phyloP scores from a whole-genome alignment of 352 stramenopile species.

The Peronospora farinosa region DNA sequence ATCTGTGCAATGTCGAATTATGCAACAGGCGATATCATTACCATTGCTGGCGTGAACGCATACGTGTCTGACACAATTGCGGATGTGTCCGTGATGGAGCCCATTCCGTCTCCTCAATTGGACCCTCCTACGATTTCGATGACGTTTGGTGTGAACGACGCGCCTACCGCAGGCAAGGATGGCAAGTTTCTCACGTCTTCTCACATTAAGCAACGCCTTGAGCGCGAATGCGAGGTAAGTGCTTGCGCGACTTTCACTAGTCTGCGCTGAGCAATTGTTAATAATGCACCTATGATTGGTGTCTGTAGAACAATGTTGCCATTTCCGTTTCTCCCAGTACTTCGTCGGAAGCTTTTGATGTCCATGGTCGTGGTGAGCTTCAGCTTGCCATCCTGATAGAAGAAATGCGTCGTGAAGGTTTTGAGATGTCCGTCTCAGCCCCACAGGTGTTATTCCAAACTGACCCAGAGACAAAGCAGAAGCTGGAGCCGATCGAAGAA shows the following conservation, averaged over 20 bases:
- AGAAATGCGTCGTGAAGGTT: conserved; percentile 97
- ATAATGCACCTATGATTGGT: conserved; percentile 2
- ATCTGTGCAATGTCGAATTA: conserved; percentile 1
- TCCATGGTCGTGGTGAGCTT: conserved; percentile 94
- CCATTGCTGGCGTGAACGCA: conserved; percentile 90
- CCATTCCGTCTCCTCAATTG: conserved; percentile 91
- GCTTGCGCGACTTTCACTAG: not conserved
- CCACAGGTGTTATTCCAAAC: conserved; percentile 92
- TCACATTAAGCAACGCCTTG: conserved; percentile 91
- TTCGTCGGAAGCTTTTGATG: conserved; percentile 90
- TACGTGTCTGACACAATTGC: conserved; percentile 89
- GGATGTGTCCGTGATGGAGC: conserved; percentile 54
- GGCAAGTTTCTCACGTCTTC: conserved; percentile 96
- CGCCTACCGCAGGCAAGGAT: conserved; percentile 92
- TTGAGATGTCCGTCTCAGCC: conserved; percentile 96
- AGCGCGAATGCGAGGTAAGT: conserved; percentile 87
- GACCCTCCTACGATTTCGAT: conserved; percentile 96
- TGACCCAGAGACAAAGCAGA: conserved; percentile 80
- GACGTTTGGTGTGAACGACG: conserved; percentile 97
- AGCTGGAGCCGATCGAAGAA: conserved; percentile 86
- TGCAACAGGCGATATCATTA: conserved; percentile 92
- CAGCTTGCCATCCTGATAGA: conserved; percentile 98
- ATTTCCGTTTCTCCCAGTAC: conserved; percentile 87
- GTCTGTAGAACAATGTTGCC: conserved; percentile 94
- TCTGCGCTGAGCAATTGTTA: conserved; percentile 3